phyloP scores from a whole-genome alignment of 805 yeast species.

The Candida silvicultrix region DNA sequence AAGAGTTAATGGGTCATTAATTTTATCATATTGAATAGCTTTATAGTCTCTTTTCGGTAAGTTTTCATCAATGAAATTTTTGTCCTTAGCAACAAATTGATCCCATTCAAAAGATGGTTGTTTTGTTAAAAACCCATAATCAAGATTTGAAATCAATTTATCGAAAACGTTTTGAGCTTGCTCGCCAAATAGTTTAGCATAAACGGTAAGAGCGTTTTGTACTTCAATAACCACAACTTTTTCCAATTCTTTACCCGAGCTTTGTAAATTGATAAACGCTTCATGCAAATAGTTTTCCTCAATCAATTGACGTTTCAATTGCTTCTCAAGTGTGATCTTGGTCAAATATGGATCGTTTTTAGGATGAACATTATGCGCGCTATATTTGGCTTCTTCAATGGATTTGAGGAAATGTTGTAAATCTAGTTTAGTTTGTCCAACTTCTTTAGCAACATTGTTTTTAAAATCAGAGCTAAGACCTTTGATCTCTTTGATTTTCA shows the following conservation, averaged over 20 bases:
- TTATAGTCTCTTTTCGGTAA: constrained; percentile 55
- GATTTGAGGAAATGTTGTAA: constrained; percentile 51
- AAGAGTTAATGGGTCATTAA: constrained; percentile 59
- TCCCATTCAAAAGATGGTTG: constrained; percentile 88
- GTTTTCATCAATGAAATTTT: constrained; percentile 59
- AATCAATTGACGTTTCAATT: constrained; percentile 65
- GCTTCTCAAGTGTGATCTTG: constrained; percentile 66
- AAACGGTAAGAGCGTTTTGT: constrained; percentile 72
- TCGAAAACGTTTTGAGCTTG: constrained; percentile 70
- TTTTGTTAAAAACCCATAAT: constrained; percentile 64
- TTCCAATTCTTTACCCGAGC: constrained; percentile 83
- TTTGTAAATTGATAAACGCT: constrained; percentile 81
- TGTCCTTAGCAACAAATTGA: constrained; percentile 66
- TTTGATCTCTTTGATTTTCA: constrained; percentile 84
- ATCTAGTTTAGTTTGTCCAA: constrained; percentile 54
- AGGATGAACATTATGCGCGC: constrained; percentile 37
- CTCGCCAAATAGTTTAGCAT: constrained; percentile 63
- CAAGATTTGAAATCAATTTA: constrained; percentile 57
- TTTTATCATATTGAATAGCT: constrained; percentile 62
- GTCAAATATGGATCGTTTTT: constrained; percentile 79
- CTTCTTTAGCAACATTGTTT: constrained; percentile 65
- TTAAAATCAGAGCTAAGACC: constrained; percentile 80
- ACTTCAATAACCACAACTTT: constrained; percentile 82
- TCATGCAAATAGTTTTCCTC: constrained; percentile 88
- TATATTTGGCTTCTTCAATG: constrained; percentile 52